These are phyloP conservation scores for Fusarium odoratissimum DNA, from an alignment of 2,329 filamentous ascomycete genomes.

Conservation along the genomic window DNA sequence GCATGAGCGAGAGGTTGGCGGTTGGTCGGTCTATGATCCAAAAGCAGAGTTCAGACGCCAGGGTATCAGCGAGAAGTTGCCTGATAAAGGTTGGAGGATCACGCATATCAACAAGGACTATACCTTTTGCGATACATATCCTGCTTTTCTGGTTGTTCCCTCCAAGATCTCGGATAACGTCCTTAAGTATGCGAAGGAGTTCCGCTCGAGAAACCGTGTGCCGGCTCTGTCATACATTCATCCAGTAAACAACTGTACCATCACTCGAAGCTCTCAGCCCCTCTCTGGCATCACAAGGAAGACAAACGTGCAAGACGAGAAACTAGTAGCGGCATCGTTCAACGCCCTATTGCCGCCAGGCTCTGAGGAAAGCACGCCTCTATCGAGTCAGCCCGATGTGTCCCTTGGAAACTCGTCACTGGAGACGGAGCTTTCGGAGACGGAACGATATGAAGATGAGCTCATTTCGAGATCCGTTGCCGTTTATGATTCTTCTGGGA, in stretches of 20 bases:
- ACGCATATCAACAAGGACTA: constrained; percentile 92
- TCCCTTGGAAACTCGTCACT: constrained; percentile 47
- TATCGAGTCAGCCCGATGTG: constrained; percentile 64
- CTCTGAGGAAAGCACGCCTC: constrained; percentile 51
- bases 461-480: constrained; percentile 59
- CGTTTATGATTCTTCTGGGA: constrained; percentile 67
- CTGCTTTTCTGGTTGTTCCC: constrained; percentile 84
- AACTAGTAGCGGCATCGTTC: constrained; percentile 92
- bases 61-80: constrained; percentile 85
- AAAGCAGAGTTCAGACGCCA: constrained; percentile 87
- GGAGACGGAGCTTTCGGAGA: constrained; percentile 67
- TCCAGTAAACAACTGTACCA: constrained; percentile 94
- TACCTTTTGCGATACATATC: constrained; percentile 92
- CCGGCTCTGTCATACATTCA: constrained; percentile 95
- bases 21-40: constrained; percentile 88
- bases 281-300: constrained; percentile 87
- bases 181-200: constrained; percentile 90
- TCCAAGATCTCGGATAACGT: constrained; percentile 95
- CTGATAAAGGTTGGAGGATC: constrained; percentile 86
- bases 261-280: constrained; percentile 94
- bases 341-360: constrained; percentile 54
- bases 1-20: constrained; percentile 78
- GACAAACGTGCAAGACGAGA: constrained; percentile 95
- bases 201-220: constrained; percentile 89
- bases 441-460: constrained; percentile 76